phyloP scores from a whole-genome alignment of 352 stramenopile genomes.

The Globisporangium recalcitrans region DNA sequence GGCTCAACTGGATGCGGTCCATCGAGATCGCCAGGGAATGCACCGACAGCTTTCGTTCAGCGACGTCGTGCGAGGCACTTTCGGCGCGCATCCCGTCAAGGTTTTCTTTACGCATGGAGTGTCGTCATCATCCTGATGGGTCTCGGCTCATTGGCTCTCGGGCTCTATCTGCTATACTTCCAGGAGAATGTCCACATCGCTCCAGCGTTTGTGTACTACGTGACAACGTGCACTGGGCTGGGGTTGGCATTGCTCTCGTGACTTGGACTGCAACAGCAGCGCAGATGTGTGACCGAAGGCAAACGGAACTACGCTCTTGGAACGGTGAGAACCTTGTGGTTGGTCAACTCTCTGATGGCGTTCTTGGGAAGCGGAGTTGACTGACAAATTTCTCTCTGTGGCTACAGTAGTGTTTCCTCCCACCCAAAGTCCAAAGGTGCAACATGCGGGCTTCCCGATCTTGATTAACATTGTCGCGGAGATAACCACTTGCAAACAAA shows the following conservation, averaged over 20 bases:
- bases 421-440: too few species aligned
- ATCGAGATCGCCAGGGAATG: slow-evolving; percentile 29
- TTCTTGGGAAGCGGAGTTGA: not conserved
- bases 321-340: slow-evolving; percentile 24
- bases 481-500: slow-evolving; percentile 7
- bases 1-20: slow-evolving; percentile 22
- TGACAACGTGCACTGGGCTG: slow-evolving; percentile 45
- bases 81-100: slow-evolving; percentile 29
- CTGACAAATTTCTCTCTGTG: not conserved
- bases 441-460: not conserved
- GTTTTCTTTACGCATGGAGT: slow-evolving; percentile 51
- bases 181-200: slow-evolving; percentile 51
- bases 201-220: slow-evolving; percentile 40
- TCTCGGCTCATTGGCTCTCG: slow-evolving; percentile 39
- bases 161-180: slow-evolving; percentile 58
- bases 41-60: slow-evolving; percentile 30
- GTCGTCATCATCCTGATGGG: slow-evolving; percentile 48
- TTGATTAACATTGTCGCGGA: not conserved
- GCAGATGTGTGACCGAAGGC: slow-evolving; percentile 43
- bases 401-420: too few species aligned
- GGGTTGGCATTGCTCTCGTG: slow-evolving; percentile 36
- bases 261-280: slow-evolving; percentile 45
- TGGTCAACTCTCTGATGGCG: not conserved
- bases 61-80: slow-evolving; percentile 27
- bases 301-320: slow-evolving; percentile 54